Percentiles rank a stretch among this genome's conserved stretches.
Conservation (phyloP, 2,329 filamentous ascomycete species). For the Dendrostoma leiphaemia region DNA sequence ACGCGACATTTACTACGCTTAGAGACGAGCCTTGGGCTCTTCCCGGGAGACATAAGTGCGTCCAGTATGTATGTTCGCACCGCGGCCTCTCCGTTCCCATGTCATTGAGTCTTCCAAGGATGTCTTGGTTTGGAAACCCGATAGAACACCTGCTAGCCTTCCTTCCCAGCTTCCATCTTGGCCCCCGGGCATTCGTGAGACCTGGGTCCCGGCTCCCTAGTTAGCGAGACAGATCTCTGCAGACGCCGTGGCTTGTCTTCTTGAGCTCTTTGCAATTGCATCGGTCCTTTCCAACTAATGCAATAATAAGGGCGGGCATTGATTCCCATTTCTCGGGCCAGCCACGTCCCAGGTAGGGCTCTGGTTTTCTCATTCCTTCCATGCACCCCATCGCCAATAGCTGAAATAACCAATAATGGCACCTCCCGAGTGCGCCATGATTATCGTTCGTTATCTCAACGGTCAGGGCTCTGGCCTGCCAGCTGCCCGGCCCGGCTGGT, state of each 20-base stretch:
- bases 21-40: no score
- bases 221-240: neutral
- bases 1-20: no score
- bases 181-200: neutral
- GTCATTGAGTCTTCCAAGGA: neutral
- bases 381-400: neutral
- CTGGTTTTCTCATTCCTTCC: neutral
- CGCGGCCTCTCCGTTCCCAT: neutral
- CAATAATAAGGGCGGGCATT: conserved; percentile 5
- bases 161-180: neutral
- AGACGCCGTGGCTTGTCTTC: neutral
- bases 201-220: neutral
- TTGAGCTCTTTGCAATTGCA: neutral
- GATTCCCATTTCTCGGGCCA: neutral
- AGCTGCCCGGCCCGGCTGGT: neutral
- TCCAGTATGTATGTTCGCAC: no score
- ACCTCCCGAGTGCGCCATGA: no score
- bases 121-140: conserved; percentile 3
- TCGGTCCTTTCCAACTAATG: neutral
- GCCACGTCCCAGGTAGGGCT: neutral
- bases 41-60: no score
- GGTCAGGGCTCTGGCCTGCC: neutral
- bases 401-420: no score
- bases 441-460: neutral
- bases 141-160: neutral